Conservation (phyloP, 768 basidiomycete species). For the Leccinellum rugosiceps region DNA sequence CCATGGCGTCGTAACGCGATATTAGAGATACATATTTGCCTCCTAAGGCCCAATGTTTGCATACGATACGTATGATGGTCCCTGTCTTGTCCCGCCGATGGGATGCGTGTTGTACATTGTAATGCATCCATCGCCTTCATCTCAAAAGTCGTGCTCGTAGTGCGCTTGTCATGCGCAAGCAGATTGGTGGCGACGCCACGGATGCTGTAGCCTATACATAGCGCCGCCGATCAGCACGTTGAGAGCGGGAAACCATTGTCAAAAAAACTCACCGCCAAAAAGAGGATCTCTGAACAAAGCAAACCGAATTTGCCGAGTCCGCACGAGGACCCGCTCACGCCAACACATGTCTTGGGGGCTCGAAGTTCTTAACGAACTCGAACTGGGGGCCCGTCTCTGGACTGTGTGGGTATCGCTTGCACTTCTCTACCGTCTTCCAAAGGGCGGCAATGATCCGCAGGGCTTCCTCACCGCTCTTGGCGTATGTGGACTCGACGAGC, state of each 20-base stretch:
- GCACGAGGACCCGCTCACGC: conserved; percentile 8
- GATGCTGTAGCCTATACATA: conserved; percentile 3
- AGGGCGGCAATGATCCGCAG: conserved; percentile 60
- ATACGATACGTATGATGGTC: conserved; percentile 2
- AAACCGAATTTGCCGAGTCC: neutral
- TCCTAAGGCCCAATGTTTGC: conserved; percentile 4
- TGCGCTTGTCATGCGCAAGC: conserved; percentile 1
- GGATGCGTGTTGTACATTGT: conserved; percentile 29
- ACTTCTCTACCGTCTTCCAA: conserved; percentile 79
- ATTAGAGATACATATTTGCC: conserved; percentile 21
- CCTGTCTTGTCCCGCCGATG: conserved; percentile 13
- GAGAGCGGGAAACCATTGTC: neutral
- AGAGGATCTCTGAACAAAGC: neutral
- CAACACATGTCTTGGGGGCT: conserved; percentile 22
- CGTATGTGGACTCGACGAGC: conserved; percentile 66
- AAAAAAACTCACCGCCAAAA: conserved; percentile 3
- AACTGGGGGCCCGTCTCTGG: conserved; percentile 80
- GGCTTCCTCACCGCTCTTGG: conserved; percentile 61
- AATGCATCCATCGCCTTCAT: conserved; percentile 16
- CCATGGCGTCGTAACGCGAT: conserved; percentile 13
- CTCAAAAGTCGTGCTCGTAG: neutral
- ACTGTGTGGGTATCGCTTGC: conserved; percentile 67
- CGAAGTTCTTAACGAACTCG: conserved; percentile 67
- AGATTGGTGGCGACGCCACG: neutral
- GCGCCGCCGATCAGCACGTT: neutral